Evolutionary conservation across 148 eudicot species (phyloP), one percentile per base, ranked within the genome.

Genomic region (Diospyros lotus): DNA sequence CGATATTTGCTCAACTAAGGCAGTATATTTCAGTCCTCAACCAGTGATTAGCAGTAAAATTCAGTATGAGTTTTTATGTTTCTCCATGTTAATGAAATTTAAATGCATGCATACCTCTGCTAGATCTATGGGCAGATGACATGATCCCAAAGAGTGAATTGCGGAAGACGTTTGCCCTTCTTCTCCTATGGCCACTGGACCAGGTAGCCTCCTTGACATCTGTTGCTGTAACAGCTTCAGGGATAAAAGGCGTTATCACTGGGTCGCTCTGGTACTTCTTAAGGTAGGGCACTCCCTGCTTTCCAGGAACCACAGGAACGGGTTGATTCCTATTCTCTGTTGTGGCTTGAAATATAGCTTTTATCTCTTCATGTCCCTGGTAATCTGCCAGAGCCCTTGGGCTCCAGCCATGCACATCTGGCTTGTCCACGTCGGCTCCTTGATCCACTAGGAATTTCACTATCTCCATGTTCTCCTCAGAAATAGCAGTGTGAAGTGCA

Each of bases 111-210:
- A 48, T 69, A 93, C 98, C 90, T 80, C 69, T 77, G 39, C 64
- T 68, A 3, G 80, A 69, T 76, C 50, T 77, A 7, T 62, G 52
- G 61, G 84, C 89, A 71, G 91, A 89, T 9, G 91, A 77, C 74
- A 89, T 77, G 48, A 91, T 58, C 52, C 98, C 94, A 66, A 86
- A 86, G n/a, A 89, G 71, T 1, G 98, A 93, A 43, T 93, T 93
- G 15, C 78, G 82, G 75, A 84, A 93, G 13, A 65, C 45, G 71
- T 79, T 78, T 40, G 64, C 78, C 83, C 79, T 81, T 3, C 86
- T 79, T 69, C 90, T 84, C 39, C 62, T 78, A 12, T 53, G 76
- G 52, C 64, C 73, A 61, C 69, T 70, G 1, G 76, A 71, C 52
- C 76, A 76, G 66, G 69, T 76, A 66, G 64, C 66, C 42, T 69